These are phyloP conservation scores for Phylloporus arenicola DNA, from an alignment of 768 basidiomycete genomes.

Conservation along the genomic window DNA sequence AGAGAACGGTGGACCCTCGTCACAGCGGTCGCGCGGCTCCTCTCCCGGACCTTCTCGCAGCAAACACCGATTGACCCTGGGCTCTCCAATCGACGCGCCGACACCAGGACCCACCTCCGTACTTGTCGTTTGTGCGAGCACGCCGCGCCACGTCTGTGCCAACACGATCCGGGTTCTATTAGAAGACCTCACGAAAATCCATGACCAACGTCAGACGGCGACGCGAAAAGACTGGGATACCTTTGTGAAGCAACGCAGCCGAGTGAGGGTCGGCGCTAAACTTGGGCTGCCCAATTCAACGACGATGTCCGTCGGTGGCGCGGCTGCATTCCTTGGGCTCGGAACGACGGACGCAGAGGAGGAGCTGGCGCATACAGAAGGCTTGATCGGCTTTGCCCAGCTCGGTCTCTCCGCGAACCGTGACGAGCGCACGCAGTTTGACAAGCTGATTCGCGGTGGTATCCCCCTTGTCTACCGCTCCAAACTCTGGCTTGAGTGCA, in stretches of 20 bases:
- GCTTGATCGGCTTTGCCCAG: constrained; percentile 87
- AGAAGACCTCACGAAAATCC: constrained; percentile 70
- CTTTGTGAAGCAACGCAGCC: constrained; percentile 69
- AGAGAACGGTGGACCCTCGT: constrained; percentile 25
- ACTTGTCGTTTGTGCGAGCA: constrained; percentile 53
- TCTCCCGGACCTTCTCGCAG: constrained; percentile 51
- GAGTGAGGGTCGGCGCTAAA: constrained; percentile 34
- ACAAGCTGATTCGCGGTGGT: constrained; percentile 73
- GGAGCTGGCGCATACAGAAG: constrained; percentile 76
- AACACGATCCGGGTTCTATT: constrained; percentile 72
- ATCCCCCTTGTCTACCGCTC: constrained; percentile 85
- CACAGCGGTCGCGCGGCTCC: constrained; percentile 26
- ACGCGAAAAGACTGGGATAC: constrained; percentile 83
- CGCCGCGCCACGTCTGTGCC: constrained; percentile 70
- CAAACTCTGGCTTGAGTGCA: constrained; percentile 91
- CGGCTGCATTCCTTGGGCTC: constrained; percentile 64
- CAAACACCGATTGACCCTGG: constrained; percentile 38
- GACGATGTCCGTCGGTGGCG: constrained; percentile 34
- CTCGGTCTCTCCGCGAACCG: constrained; percentile 66
- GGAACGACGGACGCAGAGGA: constrained; percentile 61
- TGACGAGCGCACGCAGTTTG: constrained; percentile 76
- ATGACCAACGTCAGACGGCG: constrained; percentile 68
- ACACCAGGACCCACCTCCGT: constrained; percentile 39
- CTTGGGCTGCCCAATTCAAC: constrained; percentile 12
- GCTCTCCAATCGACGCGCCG: constrained; percentile 22